These are phyloP conservation scores for Starmerella davenportii DNA, from an alignment of 805 yeast genomes.

Conservation along the genomic window DNA sequence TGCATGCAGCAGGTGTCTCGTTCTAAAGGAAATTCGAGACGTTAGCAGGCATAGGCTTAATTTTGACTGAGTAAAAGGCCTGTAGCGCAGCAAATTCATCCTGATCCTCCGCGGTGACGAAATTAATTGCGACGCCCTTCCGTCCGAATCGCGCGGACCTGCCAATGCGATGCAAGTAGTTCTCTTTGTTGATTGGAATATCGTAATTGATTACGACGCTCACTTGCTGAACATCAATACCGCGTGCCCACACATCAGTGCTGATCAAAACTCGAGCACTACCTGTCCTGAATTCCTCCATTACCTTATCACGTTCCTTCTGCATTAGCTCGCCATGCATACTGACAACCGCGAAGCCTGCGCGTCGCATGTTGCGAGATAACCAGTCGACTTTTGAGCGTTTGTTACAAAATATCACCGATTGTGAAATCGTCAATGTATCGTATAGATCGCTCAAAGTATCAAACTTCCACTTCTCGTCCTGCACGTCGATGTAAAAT, in stretches of 20 bases:
- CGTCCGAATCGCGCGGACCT: conserved; percentile 97
- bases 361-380: conserved; percentile 54
- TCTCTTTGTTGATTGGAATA: conserved; percentile 80
- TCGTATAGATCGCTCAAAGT: conserved; percentile 89
- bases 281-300: conserved; percentile 92
- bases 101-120: conserved; percentile 66
- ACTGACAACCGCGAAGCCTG: conserved; percentile 80
- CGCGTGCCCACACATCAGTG: conserved; percentile 95
- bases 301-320: conserved; percentile 80
- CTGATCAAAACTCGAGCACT: conserved; percentile 84
- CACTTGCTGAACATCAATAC: conserved; percentile 96
- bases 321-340: conserved; percentile 97
- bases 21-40: too few relatives aligned
- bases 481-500: conserved; percentile 74
- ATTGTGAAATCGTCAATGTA: conserved; percentile 86
- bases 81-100: conserved; percentile 66
- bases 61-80: conserved; percentile 70
- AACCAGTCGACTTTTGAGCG: conserved; percentile 88
- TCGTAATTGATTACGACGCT: conserved; percentile 91
- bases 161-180: conserved; percentile 94
- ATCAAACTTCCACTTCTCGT: conserved; percentile 88
- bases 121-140: conserved; percentile 88
- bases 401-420: conserved; percentile 95
- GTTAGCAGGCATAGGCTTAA: conserved; percentile 82
- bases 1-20: too few relatives aligned